A percentile compares a stretch with the other conserved stretches of the same genome.
Evolutionary conservation across 1,284 basidiomycete genomes (phyloP).

Genomic region (Leccinum angustisporum): DNA sequence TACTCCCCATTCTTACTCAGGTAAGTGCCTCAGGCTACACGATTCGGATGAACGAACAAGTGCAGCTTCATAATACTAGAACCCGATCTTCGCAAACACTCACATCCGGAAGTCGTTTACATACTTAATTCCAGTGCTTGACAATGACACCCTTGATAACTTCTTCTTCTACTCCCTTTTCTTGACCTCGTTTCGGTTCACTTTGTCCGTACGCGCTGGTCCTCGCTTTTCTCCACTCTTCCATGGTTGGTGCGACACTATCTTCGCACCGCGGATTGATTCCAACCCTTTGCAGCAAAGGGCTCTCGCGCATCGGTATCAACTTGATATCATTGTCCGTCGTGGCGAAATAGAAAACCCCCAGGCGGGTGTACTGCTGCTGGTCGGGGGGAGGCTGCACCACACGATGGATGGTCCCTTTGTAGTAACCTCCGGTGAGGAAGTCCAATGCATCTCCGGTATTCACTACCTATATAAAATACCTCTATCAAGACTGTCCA

Average conservation of each 20-base stretch:
- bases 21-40: no score
- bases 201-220: slow-evolving; percentile 26
- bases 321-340: neutral
- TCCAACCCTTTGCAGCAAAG: slow-evolving; percentile 34
- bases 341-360: slow-evolving; percentile 45
- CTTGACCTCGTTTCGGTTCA: slow-evolving; percentile 34
- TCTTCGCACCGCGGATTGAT: slow-evolving; percentile 35
- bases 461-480: slow-evolving; percentile 44
- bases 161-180: slow-evolving; percentile 42
- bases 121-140: slow-evolving; percentile 42
- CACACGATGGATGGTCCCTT: slow-evolving; percentile 47
- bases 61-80: neutral
- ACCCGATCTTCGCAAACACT: neutral
- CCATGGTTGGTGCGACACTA: slow-evolving; percentile 38
- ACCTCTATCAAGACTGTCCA: neutral
- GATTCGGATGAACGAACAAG: neutral
- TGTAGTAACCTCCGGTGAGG: slow-evolving; percentile 54
- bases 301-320: slow-evolving; percentile 19
- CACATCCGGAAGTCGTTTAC: neutral
- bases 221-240: slow-evolving; percentile 39
- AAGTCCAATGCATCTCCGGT: slow-evolving; percentile 59
- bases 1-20: no score
- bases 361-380: slow-evolving; percentile 32
- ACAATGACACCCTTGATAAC: slow-evolving; percentile 44
- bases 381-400: slow-evolving; percentile 37